Evolutionary conservation across 2,329 filamentous ascomycete genomes (phyloP).

Genomic region (Apiospora sp.): DNA sequence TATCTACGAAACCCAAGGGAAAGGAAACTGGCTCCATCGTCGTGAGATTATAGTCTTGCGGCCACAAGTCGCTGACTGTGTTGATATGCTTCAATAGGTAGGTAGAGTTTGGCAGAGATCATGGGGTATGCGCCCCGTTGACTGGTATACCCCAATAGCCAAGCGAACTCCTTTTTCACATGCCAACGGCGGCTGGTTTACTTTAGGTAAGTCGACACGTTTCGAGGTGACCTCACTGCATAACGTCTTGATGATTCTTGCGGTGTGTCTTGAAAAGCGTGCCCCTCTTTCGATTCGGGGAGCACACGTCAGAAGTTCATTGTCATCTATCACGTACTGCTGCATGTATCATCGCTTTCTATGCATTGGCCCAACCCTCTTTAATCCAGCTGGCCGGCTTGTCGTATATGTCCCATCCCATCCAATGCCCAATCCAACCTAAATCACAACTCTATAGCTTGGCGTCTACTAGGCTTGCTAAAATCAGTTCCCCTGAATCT

Average conservation of each 20-base stretch:
- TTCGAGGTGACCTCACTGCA: not conserved
- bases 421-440: slow-evolving; percentile 12
- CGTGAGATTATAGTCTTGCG: slow-evolving; percentile 15
- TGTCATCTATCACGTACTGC: slow-evolving; percentile 18
- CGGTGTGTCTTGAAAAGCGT: not conserved
- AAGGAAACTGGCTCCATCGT: not conserved
- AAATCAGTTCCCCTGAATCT: slow-evolving; percentile 13
- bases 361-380: slow-evolving; percentile 3
- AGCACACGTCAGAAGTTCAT: slow-evolving; percentile 2
- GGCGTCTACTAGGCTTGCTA: slow-evolving; percentile 12
- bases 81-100: not conserved
- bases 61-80: not conserved
- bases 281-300: slow-evolving; percentile 11
- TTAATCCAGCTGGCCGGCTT: not conserved
- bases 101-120: slow-evolving; percentile 9
- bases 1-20: not conserved
- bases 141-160: not conserved
- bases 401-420: not conserved
- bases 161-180: slow-evolving; percentile 18
- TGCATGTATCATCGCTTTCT: slow-evolving; percentile 6
- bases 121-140: not conserved
- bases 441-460: slow-evolving; percentile 12
- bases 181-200: slow-evolving; percentile 9
- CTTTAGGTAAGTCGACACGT: not conserved
- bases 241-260: slow-evolving; percentile 18